These are phyloP conservation scores for Dioscorea dumetorum DNA, from an alignment of 106 monocot species.

Conservation along the genomic window DNA sequence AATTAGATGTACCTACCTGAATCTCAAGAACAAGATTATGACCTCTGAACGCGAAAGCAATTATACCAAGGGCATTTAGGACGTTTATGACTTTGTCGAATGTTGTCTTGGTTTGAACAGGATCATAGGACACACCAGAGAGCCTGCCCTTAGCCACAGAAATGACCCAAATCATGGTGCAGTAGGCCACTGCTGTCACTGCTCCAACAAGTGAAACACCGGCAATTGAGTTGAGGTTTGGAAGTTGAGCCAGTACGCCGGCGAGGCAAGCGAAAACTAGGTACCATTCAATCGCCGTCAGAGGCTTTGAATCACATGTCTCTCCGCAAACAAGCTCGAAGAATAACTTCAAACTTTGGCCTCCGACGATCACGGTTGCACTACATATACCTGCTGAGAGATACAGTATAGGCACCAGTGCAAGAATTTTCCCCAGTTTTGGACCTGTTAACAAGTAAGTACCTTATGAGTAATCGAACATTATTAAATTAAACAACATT, in stretches of 20 bases:
- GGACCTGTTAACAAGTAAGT: constrained; percentile 25
- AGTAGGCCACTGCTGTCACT: constrained; percentile 63
- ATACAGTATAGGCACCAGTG: constrained; percentile 69
- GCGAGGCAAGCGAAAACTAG: constrained; percentile 79
- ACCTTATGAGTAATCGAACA: not conserved
- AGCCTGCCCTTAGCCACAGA: constrained; percentile 55
- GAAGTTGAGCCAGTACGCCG: constrained; percentile 64
- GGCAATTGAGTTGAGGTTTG: constrained; percentile 95
- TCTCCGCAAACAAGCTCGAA: constrained; percentile 57
- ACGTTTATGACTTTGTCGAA: constrained; percentile 24
- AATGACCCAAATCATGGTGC: constrained; percentile 73
- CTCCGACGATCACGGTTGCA: constrained; percentile 69
- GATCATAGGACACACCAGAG: constrained; percentile 38
- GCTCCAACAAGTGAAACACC: constrained; percentile 76
- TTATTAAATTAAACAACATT: no score
- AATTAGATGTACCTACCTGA: constrained; percentile 38
- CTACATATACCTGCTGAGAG: constrained; percentile 87
- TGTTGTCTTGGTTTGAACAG: constrained; percentile 10
- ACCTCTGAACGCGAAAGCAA: constrained; percentile 87
- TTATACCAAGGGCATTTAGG: constrained; percentile 72
- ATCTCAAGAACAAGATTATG: constrained; percentile 88
- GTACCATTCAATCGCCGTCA: constrained; percentile 82
- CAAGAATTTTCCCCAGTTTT: constrained; percentile 50
- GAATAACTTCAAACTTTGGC: constrained; percentile 82
- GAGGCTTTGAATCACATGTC: constrained; percentile 32